These are phyloP conservation scores for Coemansia sp. DNA, from an alignment of 192 early-diverging fungal genomes.

Conservation along the genomic window DNA sequence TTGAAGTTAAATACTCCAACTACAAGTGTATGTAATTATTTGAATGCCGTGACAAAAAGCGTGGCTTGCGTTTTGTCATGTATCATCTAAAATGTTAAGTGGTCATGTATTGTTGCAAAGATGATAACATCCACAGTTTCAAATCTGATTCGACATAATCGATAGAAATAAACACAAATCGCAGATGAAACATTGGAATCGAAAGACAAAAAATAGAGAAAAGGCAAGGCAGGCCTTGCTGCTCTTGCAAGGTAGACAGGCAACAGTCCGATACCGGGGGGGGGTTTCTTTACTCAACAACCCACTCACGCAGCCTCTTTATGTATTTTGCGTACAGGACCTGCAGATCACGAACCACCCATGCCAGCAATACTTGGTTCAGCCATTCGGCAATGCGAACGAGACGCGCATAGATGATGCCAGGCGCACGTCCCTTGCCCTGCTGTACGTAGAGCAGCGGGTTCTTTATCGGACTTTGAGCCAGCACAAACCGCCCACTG, in stretches of 20 bases:
- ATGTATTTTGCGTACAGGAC: slow-evolving; percentile 56
- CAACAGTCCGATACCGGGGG: too few relatives aligned
- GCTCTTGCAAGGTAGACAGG: too few relatives aligned
- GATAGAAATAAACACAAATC: too few relatives aligned
- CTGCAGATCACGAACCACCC: slow-evolving; percentile 54
- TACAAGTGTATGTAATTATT: not conserved
- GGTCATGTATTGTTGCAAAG: too few relatives aligned
- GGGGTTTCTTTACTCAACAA: slow-evolving; percentile 38
- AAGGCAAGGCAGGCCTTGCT: too few relatives aligned
- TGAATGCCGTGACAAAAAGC: not conserved
- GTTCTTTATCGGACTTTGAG: slow-evolving; percentile 50
- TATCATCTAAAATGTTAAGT: not conserved
- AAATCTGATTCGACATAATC: too few relatives aligned
- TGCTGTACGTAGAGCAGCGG: slow-evolving; percentile 46
- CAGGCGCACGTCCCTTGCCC: slow-evolving; percentile 48
- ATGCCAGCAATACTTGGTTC: slow-evolving; percentile 52
- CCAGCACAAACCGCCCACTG: slow-evolving; percentile 35
- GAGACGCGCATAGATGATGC: slow-evolving; percentile 51
- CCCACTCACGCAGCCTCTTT: slow-evolving; percentile 55
- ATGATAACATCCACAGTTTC: too few relatives aligned
- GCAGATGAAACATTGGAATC: too few relatives aligned
- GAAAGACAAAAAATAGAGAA: too few relatives aligned
- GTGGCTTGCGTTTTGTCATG: not conserved
- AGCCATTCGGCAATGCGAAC: slow-evolving; percentile 50
- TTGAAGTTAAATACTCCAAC: not conserved